These are phyloP conservation scores for Penicillium sp. DNA, from an alignment of 2,329 filamentous ascomycete genomes.

Conservation along the genomic window DNA sequence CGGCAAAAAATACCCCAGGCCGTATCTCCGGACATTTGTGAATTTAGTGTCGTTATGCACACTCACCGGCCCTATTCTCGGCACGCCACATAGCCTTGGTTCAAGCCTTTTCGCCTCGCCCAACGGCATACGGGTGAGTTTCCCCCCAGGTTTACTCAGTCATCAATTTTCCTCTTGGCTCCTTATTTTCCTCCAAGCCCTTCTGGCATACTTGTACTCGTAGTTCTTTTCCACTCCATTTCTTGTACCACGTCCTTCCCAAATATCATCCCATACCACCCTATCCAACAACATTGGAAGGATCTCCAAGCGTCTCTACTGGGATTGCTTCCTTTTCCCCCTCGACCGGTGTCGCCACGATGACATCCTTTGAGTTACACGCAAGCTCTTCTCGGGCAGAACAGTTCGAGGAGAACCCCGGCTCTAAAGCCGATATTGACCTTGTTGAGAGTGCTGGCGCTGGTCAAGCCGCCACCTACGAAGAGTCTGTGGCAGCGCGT, in stretches of 20 bases:
- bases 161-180: background rate
- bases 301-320: background rate
- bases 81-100: slow-evolving; percentile 4
- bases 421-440: slow-evolving; percentile 26
- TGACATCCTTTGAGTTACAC: slow-evolving; percentile 31
- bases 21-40: background rate
- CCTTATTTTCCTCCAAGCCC: background rate
- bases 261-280: background rate
- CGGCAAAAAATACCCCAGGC: slow-evolving; percentile 15
- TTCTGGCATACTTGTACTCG: background rate
- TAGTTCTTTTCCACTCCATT: background rate
- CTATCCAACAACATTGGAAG: background rate
- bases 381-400: slow-evolving; percentile 17
- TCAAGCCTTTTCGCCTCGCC: slow-evolving; percentile 4
- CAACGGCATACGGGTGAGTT: background rate
- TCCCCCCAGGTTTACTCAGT: background rate
- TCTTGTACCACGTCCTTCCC: background rate
- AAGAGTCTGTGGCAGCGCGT: slow-evolving; percentile 27
- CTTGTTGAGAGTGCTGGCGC: slow-evolving; percentile 31
- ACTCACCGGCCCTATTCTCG: slow-evolving; percentile 10
- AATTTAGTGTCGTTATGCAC: slow-evolving; percentile 4
- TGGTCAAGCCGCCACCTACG: slow-evolving; percentile 24
- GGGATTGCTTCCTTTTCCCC: background rate
- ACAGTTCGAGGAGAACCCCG: slow-evolving; percentile 10
- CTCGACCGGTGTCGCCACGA: slow-evolving; percentile 7